phyloP scores from a whole-genome alignment of 2,329 filamentous ascomycete genomes.

The Blumeria graminis region DNA sequence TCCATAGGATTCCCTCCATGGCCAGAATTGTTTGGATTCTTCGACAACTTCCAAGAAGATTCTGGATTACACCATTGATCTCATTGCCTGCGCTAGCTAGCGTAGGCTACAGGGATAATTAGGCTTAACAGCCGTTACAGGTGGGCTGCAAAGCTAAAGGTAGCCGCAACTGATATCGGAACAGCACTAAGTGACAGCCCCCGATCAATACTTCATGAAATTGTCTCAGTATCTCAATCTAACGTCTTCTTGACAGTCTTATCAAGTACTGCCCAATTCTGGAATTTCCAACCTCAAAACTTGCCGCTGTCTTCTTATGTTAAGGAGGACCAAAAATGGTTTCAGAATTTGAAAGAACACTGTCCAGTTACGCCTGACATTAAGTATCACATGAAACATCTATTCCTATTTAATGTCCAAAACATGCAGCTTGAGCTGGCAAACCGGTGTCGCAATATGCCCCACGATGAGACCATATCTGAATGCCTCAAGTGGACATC shows the following conservation, averaged over 20 bases:
- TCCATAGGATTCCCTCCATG: no score
- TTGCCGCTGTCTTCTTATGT: not conserved
- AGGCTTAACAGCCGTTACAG: no score
- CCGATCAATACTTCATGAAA: not conserved
- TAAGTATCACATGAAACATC: not conserved
- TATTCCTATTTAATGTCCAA: not conserved
- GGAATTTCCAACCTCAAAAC: not conserved
- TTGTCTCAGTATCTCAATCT: not conserved
- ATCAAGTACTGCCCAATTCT: not conserved
- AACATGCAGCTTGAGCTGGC: no score
- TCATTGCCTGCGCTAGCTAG: no score
- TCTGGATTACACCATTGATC: no score
- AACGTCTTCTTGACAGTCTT: not conserved
- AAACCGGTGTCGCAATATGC: not conserved
- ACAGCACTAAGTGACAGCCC: not conserved
- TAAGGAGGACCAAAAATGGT: not conserved
- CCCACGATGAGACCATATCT: not conserved
- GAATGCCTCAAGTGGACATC: not conserved
- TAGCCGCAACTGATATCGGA: not conserved
- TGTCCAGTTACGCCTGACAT: not conserved
- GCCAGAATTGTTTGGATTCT: no score
- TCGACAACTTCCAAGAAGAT: no score
- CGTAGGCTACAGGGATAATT: no score
- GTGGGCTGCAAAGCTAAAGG: not conserved
- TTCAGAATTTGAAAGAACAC: not conserved